Evolutionary conservation across 768 basidiomycete genomes (phyloP).

Genomic region (Amanita inopinata): DNA sequence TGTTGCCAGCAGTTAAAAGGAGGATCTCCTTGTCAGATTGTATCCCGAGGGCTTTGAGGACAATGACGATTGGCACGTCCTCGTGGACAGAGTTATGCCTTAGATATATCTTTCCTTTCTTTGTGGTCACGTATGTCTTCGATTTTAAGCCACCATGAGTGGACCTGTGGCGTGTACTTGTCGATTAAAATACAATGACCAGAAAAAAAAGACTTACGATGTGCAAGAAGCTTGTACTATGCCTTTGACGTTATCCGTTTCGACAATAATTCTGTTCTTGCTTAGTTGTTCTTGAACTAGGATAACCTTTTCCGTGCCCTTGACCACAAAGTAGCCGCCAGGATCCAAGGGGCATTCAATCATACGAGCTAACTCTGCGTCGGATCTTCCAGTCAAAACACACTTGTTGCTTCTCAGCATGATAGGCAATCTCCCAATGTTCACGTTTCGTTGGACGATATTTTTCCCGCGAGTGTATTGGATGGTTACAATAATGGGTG

Average conservation of each 20-base stretch:
- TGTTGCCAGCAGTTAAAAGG: conserved; percentile 84
- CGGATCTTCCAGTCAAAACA: conserved; percentile 67
- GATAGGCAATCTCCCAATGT: conserved; percentile 87
- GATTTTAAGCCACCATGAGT: conserved; percentile 85
- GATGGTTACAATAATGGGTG: conserved; percentile 87
- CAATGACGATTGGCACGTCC: conserved; percentile 92
- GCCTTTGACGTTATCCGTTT: conserved; percentile 84
- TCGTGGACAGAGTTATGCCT: conserved; percentile 97
- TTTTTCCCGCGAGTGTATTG: conserved; percentile 90
- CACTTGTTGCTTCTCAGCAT: conserved; percentile 97
- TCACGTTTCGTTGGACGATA: conserved; percentile 79
- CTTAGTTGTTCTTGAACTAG: conserved; percentile 97
- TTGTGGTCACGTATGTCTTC: conserved; percentile 95
- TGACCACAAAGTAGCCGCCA: conserved; percentile 99
- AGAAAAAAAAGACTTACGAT: conserved; percentile 53
- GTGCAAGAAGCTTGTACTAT: conserved; percentile 93
- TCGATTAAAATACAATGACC: background rate
- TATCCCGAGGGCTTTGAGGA: conserved; percentile 92
- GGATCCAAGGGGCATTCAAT: conserved; percentile 96
- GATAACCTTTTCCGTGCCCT: conserved; percentile 98
- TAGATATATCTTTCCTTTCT: conserved; percentile 90
- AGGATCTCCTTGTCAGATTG: conserved; percentile 98
- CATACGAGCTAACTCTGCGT: conserved; percentile 86
- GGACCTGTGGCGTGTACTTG: conserved; percentile 35
- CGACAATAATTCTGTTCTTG: conserved; percentile 99